Evolutionary conservation across 176 grass and related monocot species (phyloP), one percentile per base, ranked within the genome.

Genomic region (Chloris gayana): DNA sequence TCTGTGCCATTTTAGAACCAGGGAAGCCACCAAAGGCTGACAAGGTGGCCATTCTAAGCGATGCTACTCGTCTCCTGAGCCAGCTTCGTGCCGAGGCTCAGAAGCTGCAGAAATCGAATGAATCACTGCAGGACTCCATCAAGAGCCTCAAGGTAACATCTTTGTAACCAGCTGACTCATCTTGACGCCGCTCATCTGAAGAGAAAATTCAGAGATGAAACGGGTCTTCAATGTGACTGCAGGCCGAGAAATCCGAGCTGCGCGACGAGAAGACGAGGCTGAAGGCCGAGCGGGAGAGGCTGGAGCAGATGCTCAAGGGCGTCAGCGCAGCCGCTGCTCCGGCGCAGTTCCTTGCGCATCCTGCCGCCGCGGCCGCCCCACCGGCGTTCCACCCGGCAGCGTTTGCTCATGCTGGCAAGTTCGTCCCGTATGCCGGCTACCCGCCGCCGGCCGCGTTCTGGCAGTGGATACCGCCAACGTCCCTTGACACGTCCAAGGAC

Each of bases 401-500:
- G 44, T 79, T 77, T 73, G 81, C 88, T 53, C 75, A 85, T 22
- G 69, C 25, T 14, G 81, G 75, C 32, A 98, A 98, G 87, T 82
- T 86, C 34, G 72, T 91, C 22, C 76, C 88, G 4, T 88, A 89
- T 80, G 47, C 89, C 0, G 85, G 85, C 61, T 99, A 99, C 87
- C 84, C 81, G 56, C 80, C 88, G 39, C 82, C 93, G 53, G 83
- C 91, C 15, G 88, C 84, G 9, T 88, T 99, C 83, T 96, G 86
- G 93, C 97, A 88, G 62, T 99, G 97, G 97, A 96, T 99, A 80
- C 97, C 93, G 27, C 93, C 91, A 15, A 90, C 93, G 42, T 82
- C 93, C 46, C 84, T 99, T 34, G 97, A 99, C 86, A 99, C 97
- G 70, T 86, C 97, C 50, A 95, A 93, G 85, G 97, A 99, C 74